Base-by-base conservation (phyloP, 2,329 filamentous ascomycete species). In the Ceratocystis cubensis region DNA sequence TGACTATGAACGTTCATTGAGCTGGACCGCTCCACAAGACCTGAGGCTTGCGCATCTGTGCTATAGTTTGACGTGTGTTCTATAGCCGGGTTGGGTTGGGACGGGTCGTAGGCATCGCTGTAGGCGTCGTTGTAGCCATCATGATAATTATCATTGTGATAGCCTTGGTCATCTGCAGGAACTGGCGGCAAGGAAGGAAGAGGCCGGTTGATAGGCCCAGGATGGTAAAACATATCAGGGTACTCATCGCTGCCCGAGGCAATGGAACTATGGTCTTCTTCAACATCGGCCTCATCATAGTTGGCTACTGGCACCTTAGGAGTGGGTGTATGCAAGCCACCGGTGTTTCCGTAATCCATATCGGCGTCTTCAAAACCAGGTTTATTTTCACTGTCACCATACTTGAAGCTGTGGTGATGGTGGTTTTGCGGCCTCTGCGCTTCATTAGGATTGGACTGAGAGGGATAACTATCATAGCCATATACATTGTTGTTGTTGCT, bases 271-370 rank as follows among this genome's bases (percentile, higher is more conserved):
- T 80, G 81, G 74, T 97, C 94, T 74, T 97, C 94, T 71, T 96
- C 94, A 1, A 90, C 93, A 73, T 96, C 91, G 71, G 97, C 93
- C 71, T 94, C 94, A 1, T 90, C 93, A 73, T 96, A 91, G 71
- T 97, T 93, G 71, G 93, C 96, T 75, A 91, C 96, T 71, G 91
- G 80, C 68, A 91, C 84, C 70, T 91, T 83, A 5, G 80, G 80
- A 63, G 81, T 84, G 1, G 92, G 91, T 67, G 89, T 84, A 69
- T 91, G 86, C 33, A 96, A 76, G 1, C 94, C 94, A 50, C 93
- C 94, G n/a, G 91, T 96, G 6, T 89, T 92, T 63, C 85, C 88
- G 61, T 90, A 91, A 75, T 97, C 93, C 63, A 96, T 88, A 65
- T 88, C 83, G 5, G 88, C 90, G 65, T 85, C 81, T 15, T 77